These are phyloP conservation scores for Paramecium sonneborni DNA, from an alignment of 73 alveolate genomes.

Conservation along the genomic window DNA sequence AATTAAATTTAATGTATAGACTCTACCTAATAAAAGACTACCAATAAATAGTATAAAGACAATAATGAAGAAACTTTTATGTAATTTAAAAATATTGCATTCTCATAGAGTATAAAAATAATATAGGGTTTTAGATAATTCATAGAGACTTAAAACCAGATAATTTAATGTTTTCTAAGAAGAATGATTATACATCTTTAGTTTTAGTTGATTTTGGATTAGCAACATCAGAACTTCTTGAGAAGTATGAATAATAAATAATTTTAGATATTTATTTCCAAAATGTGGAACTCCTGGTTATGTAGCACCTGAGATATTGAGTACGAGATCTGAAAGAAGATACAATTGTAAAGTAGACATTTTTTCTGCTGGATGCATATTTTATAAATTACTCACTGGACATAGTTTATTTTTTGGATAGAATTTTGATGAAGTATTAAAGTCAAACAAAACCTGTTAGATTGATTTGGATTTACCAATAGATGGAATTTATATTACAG, in stretches of 20 bases:
- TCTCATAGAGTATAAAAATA: neutral
- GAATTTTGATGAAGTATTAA: slow-evolving; percentile 51
- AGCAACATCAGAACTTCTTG: slow-evolving; percentile 50
- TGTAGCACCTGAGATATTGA: slow-evolving; percentile 78
- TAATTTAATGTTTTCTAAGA: slow-evolving; percentile 56
- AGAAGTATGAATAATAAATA: neutral
- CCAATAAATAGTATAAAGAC: neutral
- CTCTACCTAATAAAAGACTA: neutral
- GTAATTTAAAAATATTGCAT: slow-evolving; percentile 36
- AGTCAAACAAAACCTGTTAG: neutral
- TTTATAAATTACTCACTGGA: slow-evolving; percentile 67
- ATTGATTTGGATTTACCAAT: slow-evolving; percentile 21
- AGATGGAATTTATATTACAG: neutral
- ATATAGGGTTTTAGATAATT: slow-evolving; percentile 15
- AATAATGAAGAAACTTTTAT: neutral
- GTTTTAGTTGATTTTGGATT: slow-evolving; percentile 65
- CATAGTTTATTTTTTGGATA: slow-evolving; percentile 50
- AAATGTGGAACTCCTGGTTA: slow-evolving; percentile 74
- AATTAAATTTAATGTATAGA: neutral
- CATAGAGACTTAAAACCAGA: slow-evolving; percentile 69
- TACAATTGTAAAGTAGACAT: slow-evolving; percentile 56
- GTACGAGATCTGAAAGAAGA: slow-evolving; percentile 20
- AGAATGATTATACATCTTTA: neutral
- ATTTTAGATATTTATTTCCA: slow-evolving; percentile 19
- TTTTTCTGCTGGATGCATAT: slow-evolving; percentile 62